Evolutionary conservation across 371 early-diverging fungal species (phyloP).

Genomic region (Saksenaea oblongispora): DNA sequence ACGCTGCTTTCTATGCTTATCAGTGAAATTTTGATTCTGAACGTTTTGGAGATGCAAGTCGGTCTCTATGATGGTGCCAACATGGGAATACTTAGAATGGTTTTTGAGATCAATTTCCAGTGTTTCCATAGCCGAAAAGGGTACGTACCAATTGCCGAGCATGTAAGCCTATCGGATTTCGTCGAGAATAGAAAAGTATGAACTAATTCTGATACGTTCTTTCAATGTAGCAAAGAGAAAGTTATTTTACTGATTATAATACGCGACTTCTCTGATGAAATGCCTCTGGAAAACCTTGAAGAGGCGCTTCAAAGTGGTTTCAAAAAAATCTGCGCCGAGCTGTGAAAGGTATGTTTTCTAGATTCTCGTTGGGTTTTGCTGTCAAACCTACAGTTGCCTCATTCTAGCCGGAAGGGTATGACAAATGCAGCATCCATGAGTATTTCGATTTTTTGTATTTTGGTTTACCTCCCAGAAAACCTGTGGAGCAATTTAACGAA

Average conservation of each 20-base stretch:
- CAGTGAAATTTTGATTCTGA: conserved; percentile 93
- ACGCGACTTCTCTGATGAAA: conserved; percentile 90
- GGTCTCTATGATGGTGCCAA: conserved; percentile 99
- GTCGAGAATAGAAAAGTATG: background rate
- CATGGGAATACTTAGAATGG: conserved; percentile 97
- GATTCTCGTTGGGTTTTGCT: too few relatives aligned
- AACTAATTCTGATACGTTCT: background rate
- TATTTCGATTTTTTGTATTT: conserved; percentile 93
- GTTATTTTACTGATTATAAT: conserved; percentile 94
- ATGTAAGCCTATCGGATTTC: background rate
- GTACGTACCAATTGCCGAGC: conserved; percentile 38
- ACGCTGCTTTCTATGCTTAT: conserved; percentile 97
- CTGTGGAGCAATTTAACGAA: conserved; percentile 82
- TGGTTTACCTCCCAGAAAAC: conserved; percentile 89
- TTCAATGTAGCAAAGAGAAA: conserved; percentile 62
- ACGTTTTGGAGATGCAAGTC: conserved; percentile 97
- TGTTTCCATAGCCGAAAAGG: conserved; percentile 83
- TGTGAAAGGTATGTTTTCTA: conserved; percentile 87
- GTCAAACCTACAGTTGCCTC: background rate
- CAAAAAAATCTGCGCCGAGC: conserved; percentile 86
- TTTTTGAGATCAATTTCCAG: conserved; percentile 97
- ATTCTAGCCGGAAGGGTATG: conserved; percentile 76
- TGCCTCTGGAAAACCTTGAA: conserved; percentile 82
- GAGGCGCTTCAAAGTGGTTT: conserved; percentile 84
- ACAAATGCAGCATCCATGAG: conserved; percentile 77